These are phyloP conservation scores for Kregervanrija fluxuum DNA, from an alignment of 805 yeast species.

Conservation along the genomic window DNA sequence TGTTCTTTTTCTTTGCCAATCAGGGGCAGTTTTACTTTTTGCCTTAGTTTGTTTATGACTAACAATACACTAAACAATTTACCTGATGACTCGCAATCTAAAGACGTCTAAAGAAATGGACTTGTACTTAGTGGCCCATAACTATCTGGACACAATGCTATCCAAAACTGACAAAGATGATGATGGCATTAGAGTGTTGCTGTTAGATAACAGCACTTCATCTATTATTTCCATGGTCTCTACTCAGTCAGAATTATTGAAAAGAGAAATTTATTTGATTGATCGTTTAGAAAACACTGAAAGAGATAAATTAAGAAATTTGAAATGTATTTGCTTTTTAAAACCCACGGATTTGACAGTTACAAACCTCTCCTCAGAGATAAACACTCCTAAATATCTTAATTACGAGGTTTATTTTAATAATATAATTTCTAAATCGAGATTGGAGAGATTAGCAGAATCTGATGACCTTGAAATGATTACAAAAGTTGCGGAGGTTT, in stretches of 20 bases:
- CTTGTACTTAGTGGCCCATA: slow-evolving; percentile 38
- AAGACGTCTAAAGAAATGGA: slow-evolving; percentile 29
- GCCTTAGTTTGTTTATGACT: no score
- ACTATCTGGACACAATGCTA: slow-evolving; percentile 34
- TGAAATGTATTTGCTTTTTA: slow-evolving; percentile 73
- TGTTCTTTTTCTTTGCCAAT: no score
- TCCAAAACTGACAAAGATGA: slow-evolving; percentile 11
- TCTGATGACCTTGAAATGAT: slow-evolving; percentile 83
- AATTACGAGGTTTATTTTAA: slow-evolving; percentile 73
- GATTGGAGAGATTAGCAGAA: slow-evolving; percentile 83
- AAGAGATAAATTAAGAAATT: slow-evolving; percentile 68
- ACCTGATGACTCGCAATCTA: slow-evolving; percentile 13
- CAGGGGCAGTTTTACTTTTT: no score
- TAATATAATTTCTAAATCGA: slow-evolving; percentile 66
- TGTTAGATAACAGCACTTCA: slow-evolving; percentile 76
- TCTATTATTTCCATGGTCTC: slow-evolving; percentile 81
- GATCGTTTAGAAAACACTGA: slow-evolving; percentile 55
- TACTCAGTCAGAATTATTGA: slow-evolving; percentile 77
- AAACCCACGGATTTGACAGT: slow-evolving; percentile 67
- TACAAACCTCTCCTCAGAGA: slow-evolving; percentile 52
- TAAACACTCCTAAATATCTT: slow-evolving; percentile 72
- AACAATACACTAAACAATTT: no score
- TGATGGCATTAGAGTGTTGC: slow-evolving; percentile 56
- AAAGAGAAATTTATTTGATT: slow-evolving; percentile 77
- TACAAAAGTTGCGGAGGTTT: slow-evolving; percentile 68